Percentiles rank a stretch among this genome's conserved stretches.
Conservation (phyloP, 345 rosid genomes). For the Cardamine occulta region DNA sequence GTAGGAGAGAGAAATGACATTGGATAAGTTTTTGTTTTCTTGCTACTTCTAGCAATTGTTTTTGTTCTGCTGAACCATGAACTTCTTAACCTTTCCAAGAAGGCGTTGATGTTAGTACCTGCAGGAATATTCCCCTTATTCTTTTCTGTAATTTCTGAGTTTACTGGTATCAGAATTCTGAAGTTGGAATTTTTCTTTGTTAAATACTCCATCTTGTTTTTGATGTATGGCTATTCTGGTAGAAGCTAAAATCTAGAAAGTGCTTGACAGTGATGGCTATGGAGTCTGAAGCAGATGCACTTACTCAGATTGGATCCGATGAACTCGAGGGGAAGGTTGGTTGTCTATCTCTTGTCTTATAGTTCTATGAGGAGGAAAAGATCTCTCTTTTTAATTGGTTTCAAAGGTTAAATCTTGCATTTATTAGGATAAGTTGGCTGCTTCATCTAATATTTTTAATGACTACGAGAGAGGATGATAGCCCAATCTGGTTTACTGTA, state of each 20-base stretch:
- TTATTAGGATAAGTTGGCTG: conserved; percentile 1
- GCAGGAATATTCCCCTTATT: background rate
- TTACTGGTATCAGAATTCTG: background rate
- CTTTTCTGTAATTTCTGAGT: conserved; percentile 9
- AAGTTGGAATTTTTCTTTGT: background rate
- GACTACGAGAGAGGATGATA: conserved; percentile 15
- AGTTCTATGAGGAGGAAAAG: conserved; percentile 38
- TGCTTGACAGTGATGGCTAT: conserved; percentile 54
- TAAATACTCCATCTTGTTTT: background rate
- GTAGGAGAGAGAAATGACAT: no score
- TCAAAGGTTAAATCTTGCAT: conserved; percentile 14
- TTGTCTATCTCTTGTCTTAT: conserved; percentile 42
- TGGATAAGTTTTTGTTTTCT: background rate
- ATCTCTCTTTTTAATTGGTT: conserved; percentile 24
- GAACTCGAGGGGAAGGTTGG: conserved; percentile 61
- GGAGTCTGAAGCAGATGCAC: conserved; percentile 65
- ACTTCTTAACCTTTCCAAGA: background rate
- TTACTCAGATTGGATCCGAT: conserved; percentile 54
- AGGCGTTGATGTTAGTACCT: background rate
- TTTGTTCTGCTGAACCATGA: background rate
- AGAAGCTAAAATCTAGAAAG: conserved; percentile 17
- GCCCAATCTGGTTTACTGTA: conserved; percentile 4
- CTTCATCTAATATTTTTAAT: background rate
- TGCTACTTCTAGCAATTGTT: background rate
- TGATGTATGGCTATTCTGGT: conserved; percentile 6